Evolutionary conservation across 345 rosid species (phyloP).

Genomic region (Turritis glabra): DNA sequence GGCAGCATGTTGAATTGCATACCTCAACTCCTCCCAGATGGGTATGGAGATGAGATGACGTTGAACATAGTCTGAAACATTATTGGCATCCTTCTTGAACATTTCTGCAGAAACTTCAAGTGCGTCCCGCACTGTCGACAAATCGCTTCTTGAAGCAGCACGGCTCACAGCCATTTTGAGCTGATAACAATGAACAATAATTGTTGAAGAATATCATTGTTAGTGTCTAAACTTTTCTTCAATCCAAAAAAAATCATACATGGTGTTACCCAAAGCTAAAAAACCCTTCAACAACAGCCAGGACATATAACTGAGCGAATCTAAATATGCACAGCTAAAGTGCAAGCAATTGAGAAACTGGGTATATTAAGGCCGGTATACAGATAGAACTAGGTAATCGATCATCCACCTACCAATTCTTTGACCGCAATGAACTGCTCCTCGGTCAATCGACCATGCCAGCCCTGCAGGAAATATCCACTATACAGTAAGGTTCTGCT

Average conservation of each 20-base stretch:
- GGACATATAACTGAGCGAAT: conserved; percentile 1
- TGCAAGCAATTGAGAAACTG: conserved; percentile 15
- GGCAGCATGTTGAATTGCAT: conserved; percentile 16
- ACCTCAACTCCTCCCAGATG: conserved; percentile 97
- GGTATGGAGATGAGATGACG: conserved; percentile 92
- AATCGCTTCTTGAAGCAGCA: conserved; percentile 90
- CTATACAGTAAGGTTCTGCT: conserved; percentile 40
- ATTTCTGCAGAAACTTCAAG: conserved; percentile 99
- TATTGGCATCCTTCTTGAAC: conserved; percentile 89
- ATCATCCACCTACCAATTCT: conserved; percentile 73
- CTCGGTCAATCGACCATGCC: conserved; percentile 83
- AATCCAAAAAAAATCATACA: background rate
- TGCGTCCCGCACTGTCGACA: conserved; percentile 86
- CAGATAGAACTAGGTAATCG: conserved; percentile 4
- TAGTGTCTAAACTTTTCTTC: background rate
- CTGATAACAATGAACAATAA: conserved; percentile 43
- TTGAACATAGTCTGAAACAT: conserved; percentile 86
- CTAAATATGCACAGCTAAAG: conserved; percentile 15
- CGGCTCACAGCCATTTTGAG: conserved; percentile 93
- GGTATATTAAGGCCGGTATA: conserved; percentile 9
- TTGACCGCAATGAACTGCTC: conserved; percentile 98
- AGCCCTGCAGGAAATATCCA: conserved; percentile 62
- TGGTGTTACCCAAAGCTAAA: background rate
- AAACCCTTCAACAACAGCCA: conserved; percentile 7
- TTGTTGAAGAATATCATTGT: conserved; percentile 10